Conservation (phyloP, 306 rosid species). For the Cucurbita moschata region DNA sequence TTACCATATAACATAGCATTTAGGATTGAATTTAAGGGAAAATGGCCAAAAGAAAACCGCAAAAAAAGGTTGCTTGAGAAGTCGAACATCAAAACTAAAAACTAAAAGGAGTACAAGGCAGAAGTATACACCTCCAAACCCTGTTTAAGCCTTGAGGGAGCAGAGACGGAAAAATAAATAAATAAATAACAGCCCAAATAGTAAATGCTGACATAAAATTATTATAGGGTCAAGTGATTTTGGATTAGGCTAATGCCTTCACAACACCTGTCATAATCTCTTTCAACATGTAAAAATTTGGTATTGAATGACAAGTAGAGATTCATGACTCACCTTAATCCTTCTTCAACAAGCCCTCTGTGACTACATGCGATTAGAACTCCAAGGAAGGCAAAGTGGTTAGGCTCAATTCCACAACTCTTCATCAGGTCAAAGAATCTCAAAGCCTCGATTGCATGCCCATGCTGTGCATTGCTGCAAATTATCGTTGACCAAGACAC, state of each 20-base stretch:
- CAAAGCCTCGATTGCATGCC: constrained; percentile 33
- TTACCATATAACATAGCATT: background rate
- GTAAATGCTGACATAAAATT: background rate
- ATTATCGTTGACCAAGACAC: constrained; percentile 55
- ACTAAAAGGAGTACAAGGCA: background rate
- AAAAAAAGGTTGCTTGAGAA: background rate
- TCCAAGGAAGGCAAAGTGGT: constrained; percentile 33
- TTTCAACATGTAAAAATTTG: background rate
- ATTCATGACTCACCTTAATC: constrained; percentile 12
- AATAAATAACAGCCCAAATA: background rate
- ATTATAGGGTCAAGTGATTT: background rate
- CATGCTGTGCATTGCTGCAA: constrained; percentile 40
- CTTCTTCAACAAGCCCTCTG: constrained; percentile 45
- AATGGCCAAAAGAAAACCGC: background rate
- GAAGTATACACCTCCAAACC: background rate
- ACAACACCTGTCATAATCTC: background rate
- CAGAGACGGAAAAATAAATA: background rate
- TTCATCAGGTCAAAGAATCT: constrained; percentile 31
- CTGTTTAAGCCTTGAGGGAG: background rate
- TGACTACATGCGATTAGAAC: constrained; percentile 53
- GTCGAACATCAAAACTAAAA: background rate
- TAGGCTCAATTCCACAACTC: constrained; percentile 27
- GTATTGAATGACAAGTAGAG: background rate
- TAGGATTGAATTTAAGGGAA: background rate
- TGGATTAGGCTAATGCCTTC: background rate